Conservation (phyloP, 768 basidiomycete genomes). For the Boletales sp. region DNA sequence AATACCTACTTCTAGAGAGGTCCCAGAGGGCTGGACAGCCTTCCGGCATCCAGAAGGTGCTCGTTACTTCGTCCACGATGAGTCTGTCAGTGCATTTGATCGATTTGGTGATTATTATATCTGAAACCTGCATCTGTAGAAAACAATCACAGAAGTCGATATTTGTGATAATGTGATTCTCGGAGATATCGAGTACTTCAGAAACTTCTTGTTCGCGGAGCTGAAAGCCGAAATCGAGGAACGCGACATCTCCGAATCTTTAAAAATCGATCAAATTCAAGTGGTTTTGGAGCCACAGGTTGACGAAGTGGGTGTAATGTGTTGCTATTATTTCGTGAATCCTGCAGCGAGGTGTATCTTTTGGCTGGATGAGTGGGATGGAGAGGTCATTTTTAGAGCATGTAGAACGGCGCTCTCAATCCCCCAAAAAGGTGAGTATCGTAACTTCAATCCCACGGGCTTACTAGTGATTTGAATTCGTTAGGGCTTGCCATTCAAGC, state of each 20-base stretch:
- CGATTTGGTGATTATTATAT: not conserved
- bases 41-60: slow-evolving; percentile 59
- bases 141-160: slow-evolving; percentile 53
- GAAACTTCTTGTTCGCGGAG: slow-evolving; percentile 10
- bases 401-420: slow-evolving; percentile 12
- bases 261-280: slow-evolving; percentile 35
- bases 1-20: slow-evolving; percentile 4
- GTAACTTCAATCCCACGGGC: not conserved
- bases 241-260: slow-evolving; percentile 11
- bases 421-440: slow-evolving; percentile 23
- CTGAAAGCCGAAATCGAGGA: slow-evolving; percentile 17
- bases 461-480: not conserved
- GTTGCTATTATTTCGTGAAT: slow-evolving; percentile 52
- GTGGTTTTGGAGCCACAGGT: slow-evolving; percentile 43
- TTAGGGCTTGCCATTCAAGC: slow-evolving; percentile 33
- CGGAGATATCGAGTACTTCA: slow-evolving; percentile 35
- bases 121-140: slow-evolving; percentile 32
- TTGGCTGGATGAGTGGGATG: slow-evolving; percentile 46
- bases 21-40: slow-evolving; percentile 41
- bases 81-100: slow-evolving; percentile 35
- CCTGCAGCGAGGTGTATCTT: slow-evolving; percentile 47
- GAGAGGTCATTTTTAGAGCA: slow-evolving; percentile 26
- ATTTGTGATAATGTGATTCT: slow-evolving; percentile 37
- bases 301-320: slow-evolving; percentile 14
- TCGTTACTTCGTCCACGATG: slow-evolving; percentile 49